phyloP scores from a whole-genome alignment of 2,329 filamentous ascomycete species.

The Sclerotinia borealis region DNA sequence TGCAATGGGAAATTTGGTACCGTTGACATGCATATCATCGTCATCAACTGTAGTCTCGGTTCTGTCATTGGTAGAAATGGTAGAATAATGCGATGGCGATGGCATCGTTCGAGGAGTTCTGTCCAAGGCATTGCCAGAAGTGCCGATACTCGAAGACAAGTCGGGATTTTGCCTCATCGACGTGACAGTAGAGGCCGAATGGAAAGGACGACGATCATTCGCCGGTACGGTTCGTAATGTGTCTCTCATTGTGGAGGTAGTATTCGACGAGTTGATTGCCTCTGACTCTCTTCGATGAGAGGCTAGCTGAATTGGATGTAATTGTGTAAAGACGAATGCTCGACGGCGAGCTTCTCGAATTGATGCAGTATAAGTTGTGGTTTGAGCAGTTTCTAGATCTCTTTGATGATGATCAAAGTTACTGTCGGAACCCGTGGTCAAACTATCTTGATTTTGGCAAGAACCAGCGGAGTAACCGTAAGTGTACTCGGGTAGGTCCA shows the following conservation, averaged over 20 bases:
- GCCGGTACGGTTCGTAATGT: background rate
- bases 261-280: background rate
- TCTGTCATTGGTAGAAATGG: background rate
- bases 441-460: background rate
- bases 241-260: background rate
- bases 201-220: background rate
- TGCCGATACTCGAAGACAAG: background rate
- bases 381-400: background rate
- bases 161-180: background rate
- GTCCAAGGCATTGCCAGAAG: background rate
- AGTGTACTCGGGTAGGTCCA: background rate
- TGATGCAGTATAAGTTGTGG: background rate
- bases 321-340: background rate
- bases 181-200: background rate
- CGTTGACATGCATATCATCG: background rate
- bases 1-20: background rate
- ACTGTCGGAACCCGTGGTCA: background rate
- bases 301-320: background rate
- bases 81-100: background rate
- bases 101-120: slow-evolving; percentile 6
- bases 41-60: background rate
- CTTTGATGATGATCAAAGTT: background rate
- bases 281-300: background rate
- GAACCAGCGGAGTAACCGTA: background rate
- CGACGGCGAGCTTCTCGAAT: background rate